Base-by-base conservation (phyloP, 306 rosid genomes). In the Corylus heterophylla region DNA sequence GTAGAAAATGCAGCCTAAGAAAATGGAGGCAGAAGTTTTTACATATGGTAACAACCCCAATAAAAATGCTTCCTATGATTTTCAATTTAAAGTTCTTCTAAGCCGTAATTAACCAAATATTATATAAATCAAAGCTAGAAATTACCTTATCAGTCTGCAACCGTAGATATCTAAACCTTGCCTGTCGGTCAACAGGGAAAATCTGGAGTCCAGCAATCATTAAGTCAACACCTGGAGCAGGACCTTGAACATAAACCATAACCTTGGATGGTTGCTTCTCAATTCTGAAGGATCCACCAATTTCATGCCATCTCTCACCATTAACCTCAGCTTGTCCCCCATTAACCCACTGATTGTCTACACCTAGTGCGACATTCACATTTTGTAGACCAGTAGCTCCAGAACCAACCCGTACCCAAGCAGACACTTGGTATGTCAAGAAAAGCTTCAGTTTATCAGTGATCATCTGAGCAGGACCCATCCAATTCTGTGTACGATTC, bases 391-490 rank as follows among this genome's bases (percentile, higher is more conserved):
- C 88, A 54, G 76, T 82, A 78, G 92, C 84, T 71, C 91, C 95
- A 10, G 92, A 79, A 52, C 94, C 86, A 66, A 91, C 79, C 73
- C 89, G 83, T 29, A 95, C 93, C 98, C 98, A 95, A 80, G 96
- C 94, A 85, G 97, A 90, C 25, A 95, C 96, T 87, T 95, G 98
- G 75, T 95, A 92, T 39, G 98, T 91, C 76, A 91, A 58, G 77
- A 91, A 91, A 39, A 92, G 92, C 72, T 91, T 82, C 88, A 95
- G 39, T 85, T 85, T 95, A 67, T 95, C 94, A 27, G 96, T 89
- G 68, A 95, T 91, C 82, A 89, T 85, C 81, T 92, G 98, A 76
- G 97, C 91, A 70, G 98, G 98, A 72, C 98, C 98, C 98, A 92
- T 92, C 96, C 96, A 95, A 74, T 92, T 92, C 76, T 95, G 96